Base-by-base conservation (phyloP, 1,284 basidiomycete species). In the Mycosarcoma mackinlayi region DNA sequence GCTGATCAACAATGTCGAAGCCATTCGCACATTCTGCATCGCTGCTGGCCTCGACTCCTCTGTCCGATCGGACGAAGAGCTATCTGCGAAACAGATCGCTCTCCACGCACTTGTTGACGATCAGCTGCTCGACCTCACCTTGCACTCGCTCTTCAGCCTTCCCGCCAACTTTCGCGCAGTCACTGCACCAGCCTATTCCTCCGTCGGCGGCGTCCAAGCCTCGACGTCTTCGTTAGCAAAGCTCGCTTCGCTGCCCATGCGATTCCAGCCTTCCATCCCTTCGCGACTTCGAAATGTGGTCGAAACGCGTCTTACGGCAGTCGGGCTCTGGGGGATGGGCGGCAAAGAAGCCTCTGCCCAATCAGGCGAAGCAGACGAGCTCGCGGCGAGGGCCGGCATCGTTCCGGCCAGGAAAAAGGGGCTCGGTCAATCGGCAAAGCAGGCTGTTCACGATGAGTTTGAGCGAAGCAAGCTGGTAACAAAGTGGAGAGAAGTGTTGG, bases 101-200 rank as follows among this genome's bases (percentile, higher is more conserved):
- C 21, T 74, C 0, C 69, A 76, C 25, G 73, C 76, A 0, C 38
- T 70, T 3, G 33, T 78, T 7, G 76, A 78, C 49, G 76, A 78
- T 23, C 66, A 62, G 21, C 54, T 76, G 16, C 45, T 65, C 7
- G 71, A 76, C 31, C 50, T 78, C 9, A 66, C 63, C 3, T 57
- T 78, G 24, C 76, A 78, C 52, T 68, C 76, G 24, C 66, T 78
- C 4, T 78, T 78, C 46, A 65, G 60, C 16, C 42, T 76, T n/a
- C 74, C 76, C 7, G 24, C 59, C 37, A 78, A 78, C 61, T 78
- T 58, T 19, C 65, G 73, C 19, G 35, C 64, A 7, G 69, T 73
- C 18, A 76, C 76, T 6, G 69, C 62, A 1, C 63, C 65, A 1
- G 50, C 63, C 0, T 73, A 73, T 13, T 59, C 70, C 4, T 34